Evolutionary conservation across 2,329 filamentous ascomycete species (phyloP), one percentile per base, ranked within the genome.

Genomic region (Colletotrichum siamense): DNA sequence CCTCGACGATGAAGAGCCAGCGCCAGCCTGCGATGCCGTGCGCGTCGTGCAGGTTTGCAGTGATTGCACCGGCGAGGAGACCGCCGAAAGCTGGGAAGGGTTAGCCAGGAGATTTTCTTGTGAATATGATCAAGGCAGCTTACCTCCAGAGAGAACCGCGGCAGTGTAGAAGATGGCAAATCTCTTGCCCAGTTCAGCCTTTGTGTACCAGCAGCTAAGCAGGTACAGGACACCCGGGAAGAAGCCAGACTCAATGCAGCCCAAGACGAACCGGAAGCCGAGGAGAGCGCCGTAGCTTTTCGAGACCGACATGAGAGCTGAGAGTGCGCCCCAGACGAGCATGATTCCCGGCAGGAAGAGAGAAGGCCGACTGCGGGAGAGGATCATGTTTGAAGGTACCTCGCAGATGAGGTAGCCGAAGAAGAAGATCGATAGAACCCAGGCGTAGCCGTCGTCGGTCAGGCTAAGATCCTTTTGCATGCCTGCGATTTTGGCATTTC

Each of bases 131-230:
- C 3, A 32, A 5, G 30, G 30, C 3, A 3, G 9, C 30, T n/a
- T n/a, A 49, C 44, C 44, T n/a, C 82, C 85, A 7, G 86, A 90
- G 4, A 91, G 84, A 8, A 92, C 87, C 0, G 89, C 89, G 2
- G 89, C 90, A 1, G 88, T 90, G 78, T 90, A 91, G 81, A 90
- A 92, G n/a, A 91, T 84, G 34, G 87, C 88, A 77, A 92, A 91
- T 5, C 90, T 86, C 79, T 90, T 91, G 12, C 88, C 75, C 13
- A 76, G 64, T 10, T 76, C 75, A 12, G 67, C 67, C 18, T 59
- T 67, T 3, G 89, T 91, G 79, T 92, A 92, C 89, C 89, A 92
- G 3, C 87, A 90, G 2, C 86, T 89, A n/a, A 92, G 83, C 52
- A 91, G 84, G 44, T 88, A 85, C 15, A 91, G 80, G 4, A 90